These are phyloP conservation scores for Cerioporus squamosus DNA, from an alignment of 1,284 basidiomycete species.

Conservation along the genomic window DNA sequence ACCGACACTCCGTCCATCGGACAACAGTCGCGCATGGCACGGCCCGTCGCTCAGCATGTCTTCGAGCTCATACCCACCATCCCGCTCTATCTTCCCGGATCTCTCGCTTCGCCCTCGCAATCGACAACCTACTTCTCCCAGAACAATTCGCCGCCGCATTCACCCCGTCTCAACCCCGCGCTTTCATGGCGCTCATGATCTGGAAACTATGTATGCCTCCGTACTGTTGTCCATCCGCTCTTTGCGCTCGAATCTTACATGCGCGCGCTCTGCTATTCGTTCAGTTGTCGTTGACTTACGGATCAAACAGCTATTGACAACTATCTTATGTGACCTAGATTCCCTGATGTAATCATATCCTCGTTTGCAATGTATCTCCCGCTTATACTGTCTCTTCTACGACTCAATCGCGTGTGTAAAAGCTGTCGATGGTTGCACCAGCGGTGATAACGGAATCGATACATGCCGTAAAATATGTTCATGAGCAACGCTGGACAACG, in stretches of 20 bases:
- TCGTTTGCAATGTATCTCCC: background rate
- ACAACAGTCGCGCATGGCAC: slow-evolving; percentile 35
- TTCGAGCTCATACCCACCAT: slow-evolving; percentile 82
- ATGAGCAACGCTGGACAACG: too few species aligned
- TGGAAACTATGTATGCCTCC: background rate
- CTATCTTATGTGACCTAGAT: slow-evolving; percentile 20
- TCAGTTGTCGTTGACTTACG: background rate
- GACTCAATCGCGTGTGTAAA: too few species aligned
- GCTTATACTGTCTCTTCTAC: too few species aligned
- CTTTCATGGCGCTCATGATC: slow-evolving; percentile 33
- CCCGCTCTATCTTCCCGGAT: slow-evolving; percentile 65
- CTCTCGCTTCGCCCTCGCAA: slow-evolving; percentile 65
- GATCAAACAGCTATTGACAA: background rate
- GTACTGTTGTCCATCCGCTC: background rate
- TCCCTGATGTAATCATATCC: slow-evolving; percentile 14
- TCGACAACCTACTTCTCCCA: slow-evolving; percentile 65
- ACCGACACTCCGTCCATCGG: slow-evolving; percentile 47
- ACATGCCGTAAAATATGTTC: too few species aligned
- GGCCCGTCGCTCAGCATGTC: slow-evolving; percentile 70
- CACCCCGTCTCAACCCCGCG: slow-evolving; percentile 48
- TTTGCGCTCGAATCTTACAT: background rate
- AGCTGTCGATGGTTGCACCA: too few species aligned
- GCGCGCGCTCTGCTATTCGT: background rate
- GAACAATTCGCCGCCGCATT: slow-evolving; percentile 57
- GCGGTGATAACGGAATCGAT: too few species aligned